These are phyloP conservation scores for Leccinum ochraceum DNA, from an alignment of 768 basidiomycete genomes.

Conservation along the genomic window DNA sequence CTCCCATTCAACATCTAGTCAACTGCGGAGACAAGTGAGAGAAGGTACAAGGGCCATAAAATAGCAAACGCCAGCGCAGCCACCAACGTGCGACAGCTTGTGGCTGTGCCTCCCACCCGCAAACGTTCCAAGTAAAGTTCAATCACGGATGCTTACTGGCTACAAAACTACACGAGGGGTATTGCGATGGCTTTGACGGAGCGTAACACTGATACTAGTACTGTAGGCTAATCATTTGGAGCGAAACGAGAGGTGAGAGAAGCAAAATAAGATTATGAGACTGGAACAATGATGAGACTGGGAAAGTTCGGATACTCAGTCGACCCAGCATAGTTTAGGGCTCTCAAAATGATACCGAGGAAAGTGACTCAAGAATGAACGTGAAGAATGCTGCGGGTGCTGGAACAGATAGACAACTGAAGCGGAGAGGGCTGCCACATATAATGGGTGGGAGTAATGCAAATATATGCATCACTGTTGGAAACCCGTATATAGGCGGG, in stretches of 20 bases:
- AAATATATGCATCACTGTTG: conserved; percentile 20
- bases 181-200: conserved; percentile 32
- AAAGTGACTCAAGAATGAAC: conserved; percentile 21
- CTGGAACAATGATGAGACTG: conserved; percentile 26
- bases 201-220: conserved; percentile 35
- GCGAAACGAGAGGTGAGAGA: conserved; percentile 20
- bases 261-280: conserved; percentile 33
- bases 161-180: conserved; percentile 40
- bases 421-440: conserved; percentile 9
- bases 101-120: conserved; percentile 17
- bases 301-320: conserved; percentile 28
- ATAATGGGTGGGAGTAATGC: conserved; percentile 14
- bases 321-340: conserved; percentile 23
- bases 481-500: conserved; percentile 6
- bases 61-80: conserved; percentile 16
- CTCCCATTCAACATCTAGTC: conserved; percentile 53
- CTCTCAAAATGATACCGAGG: conserved; percentile 14
- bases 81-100: conserved; percentile 6
- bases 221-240: conserved; percentile 26
- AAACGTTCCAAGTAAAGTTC: neutral
- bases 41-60: conserved; percentile 15
- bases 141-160: conserved; percentile 15
- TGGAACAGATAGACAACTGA: conserved; percentile 1
- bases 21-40: conserved; percentile 15
- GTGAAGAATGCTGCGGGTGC: neutral